Conservation (phyloP, 306 rosid species). For the Alnus glutinosa region DNA sequence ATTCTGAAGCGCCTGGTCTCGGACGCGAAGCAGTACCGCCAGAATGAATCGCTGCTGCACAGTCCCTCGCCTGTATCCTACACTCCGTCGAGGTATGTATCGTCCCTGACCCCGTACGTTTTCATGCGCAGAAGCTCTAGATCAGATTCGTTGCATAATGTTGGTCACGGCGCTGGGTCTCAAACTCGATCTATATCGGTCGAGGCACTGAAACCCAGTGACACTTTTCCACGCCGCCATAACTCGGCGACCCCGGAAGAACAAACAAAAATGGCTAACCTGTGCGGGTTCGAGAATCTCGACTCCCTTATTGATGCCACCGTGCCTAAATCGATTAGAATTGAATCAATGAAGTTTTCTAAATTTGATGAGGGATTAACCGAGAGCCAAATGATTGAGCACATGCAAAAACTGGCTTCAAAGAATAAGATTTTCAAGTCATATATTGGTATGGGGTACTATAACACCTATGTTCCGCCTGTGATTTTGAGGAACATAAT, state of each 20-base stretch:
- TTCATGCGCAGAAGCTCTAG: constrained; percentile 37
- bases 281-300: constrained; percentile 57
- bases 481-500: constrained; percentile 91
- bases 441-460: constrained; percentile 91
- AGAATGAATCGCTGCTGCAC: constrained; percentile 48
- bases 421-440: constrained; percentile 81
- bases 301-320: constrained; percentile 86
- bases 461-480: constrained; percentile 88
- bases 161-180: constrained; percentile 33
- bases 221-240: constrained; percentile 90
- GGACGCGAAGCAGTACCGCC: constrained; percentile 66
- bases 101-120: constrained; percentile 64
- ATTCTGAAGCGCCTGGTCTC: constrained; percentile 80
- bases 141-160: constrained; percentile 41
- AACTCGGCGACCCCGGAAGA: constrained; percentile 94
- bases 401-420: constrained; percentile 76
- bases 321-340: constrained; percentile 84
- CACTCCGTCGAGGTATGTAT: constrained; percentile 68
- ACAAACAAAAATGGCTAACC: constrained; percentile 71
- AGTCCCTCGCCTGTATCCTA: constrained; percentile 52
- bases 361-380: constrained; percentile 91
- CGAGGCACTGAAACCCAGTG: constrained; percentile 80
- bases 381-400: constrained; percentile 88
- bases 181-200: constrained; percentile 82
- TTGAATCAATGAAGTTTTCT: constrained; percentile 59